phyloP scores from a whole-genome alignment of 306 rosid species.

The Rosa persica region DNA sequence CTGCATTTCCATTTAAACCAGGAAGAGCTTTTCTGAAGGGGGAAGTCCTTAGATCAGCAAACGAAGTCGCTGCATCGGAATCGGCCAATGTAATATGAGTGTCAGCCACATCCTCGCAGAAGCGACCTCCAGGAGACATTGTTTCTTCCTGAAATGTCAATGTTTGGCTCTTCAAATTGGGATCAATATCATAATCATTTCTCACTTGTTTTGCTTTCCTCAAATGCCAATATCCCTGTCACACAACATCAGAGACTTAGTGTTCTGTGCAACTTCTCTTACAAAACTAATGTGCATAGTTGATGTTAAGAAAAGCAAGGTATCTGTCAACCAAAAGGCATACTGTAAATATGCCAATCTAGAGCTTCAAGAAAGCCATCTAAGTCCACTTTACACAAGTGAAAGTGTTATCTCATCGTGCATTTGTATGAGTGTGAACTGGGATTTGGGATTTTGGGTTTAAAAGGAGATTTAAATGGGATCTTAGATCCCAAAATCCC shows the following conservation, averaged over 20 bases:
- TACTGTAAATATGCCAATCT: slow-evolving; percentile 10
- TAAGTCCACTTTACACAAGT: slow-evolving; percentile 8
- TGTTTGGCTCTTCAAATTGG: slow-evolving; percentile 12
- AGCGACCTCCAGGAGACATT: slow-evolving; percentile 38
- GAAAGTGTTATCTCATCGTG: background rate
- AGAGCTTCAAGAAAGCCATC: slow-evolving; percentile 17
- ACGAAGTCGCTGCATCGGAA: slow-evolving; percentile 33
- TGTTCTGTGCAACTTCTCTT: slow-evolving; percentile 5
- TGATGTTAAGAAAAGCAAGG: slow-evolving; percentile 19
- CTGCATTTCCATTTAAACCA: slow-evolving; percentile 29
- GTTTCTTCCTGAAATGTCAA: slow-evolving; percentile 29
- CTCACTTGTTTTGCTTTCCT: slow-evolving; percentile 16
- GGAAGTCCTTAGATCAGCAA: slow-evolving; percentile 35
- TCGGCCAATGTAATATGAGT: slow-evolving; percentile 27
- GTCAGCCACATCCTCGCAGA: slow-evolving; percentile 38
- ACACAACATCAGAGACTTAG: slow-evolving; percentile 14
- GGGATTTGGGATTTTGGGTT: background rate
- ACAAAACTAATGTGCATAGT: background rate
- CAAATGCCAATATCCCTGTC: slow-evolving; percentile 22
- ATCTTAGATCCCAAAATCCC: background rate
- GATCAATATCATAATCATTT: slow-evolving; percentile 3
- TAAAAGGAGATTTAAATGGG: background rate
- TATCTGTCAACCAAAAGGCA: slow-evolving; percentile 9
- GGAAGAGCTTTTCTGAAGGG: slow-evolving; percentile 27
- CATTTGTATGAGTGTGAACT: background rate